phyloP scores from a whole-genome alignment of 2,329 filamentous ascomycete species.

The Ilyonectria mors-panacis region DNA sequence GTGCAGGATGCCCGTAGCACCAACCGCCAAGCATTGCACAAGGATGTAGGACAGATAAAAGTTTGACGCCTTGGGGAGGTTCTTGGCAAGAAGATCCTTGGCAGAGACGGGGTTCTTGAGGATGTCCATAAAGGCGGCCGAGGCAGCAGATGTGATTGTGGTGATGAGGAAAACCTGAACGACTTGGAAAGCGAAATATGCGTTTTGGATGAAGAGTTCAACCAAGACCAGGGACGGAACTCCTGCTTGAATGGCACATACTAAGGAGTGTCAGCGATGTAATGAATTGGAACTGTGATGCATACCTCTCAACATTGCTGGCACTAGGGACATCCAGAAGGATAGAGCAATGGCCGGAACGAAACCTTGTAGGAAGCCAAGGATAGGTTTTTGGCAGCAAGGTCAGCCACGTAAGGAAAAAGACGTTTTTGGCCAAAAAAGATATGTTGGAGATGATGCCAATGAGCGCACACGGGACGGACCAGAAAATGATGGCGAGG shows the following conservation, averaged over 20 bases:
- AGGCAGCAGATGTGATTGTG: slow-evolving; percentile 85
- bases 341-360: slow-evolving; percentile 85
- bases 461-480: slow-evolving; percentile 81
- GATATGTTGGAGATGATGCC: slow-evolving; percentile 89
- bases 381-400: slow-evolving; percentile 77
- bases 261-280: slow-evolving; percentile 52
- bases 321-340: slow-evolving; percentile 88
- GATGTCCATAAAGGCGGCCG: slow-evolving; percentile 76
- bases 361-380: slow-evolving; percentile 88
- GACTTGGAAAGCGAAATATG: slow-evolving; percentile 92
- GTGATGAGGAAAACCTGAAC: slow-evolving; percentile 93
- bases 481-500: slow-evolving; percentile 90
- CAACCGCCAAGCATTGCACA: slow-evolving; percentile 88
- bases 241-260: slow-evolving; percentile 84
- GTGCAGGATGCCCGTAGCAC: slow-evolving; percentile 82
- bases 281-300: background rate
- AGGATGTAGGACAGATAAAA: slow-evolving; percentile 97
- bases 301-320: slow-evolving; percentile 79
- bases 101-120: slow-evolving; percentile 72
- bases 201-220: slow-evolving; percentile 91
- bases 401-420: slow-evolving; percentile 81
- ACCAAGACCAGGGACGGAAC: slow-evolving; percentile 84
- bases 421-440: slow-evolving; percentile 73
- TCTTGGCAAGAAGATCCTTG: slow-evolving; percentile 76
- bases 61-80: slow-evolving; percentile 88